phyloP scores from a whole-genome alignment of 495 filamentous ascomycete genomes.

The Penicillium cinerascens region DNA sequence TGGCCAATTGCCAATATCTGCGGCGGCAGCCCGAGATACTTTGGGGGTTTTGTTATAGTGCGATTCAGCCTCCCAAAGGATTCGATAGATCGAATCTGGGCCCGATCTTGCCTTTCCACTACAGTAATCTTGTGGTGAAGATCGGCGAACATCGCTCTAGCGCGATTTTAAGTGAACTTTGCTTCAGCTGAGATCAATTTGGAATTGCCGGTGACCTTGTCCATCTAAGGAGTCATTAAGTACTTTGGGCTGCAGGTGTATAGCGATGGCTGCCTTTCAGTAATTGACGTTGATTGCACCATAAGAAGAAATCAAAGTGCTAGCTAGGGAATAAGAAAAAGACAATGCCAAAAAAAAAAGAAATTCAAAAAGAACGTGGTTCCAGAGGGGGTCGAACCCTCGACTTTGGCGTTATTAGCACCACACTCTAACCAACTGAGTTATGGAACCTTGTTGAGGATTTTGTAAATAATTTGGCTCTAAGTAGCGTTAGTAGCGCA shows the following conservation, averaged over 20 bases:
- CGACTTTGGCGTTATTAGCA: constrained; percentile 25
- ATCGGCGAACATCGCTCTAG: background rate
- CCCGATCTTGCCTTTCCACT: background rate
- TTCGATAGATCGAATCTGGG: background rate
- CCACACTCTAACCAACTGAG: constrained; percentile 25
- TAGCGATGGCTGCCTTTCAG: too few species aligned
- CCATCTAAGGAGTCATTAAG: too few species aligned
- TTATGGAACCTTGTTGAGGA: constrained; percentile 14
- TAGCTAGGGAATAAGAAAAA: background rate
- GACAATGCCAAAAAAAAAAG: background rate
- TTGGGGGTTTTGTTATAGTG: background rate
- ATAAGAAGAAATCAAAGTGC: too few species aligned
- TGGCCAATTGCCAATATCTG: background rate
- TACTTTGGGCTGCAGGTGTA: too few species aligned
- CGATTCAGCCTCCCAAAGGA: background rate
- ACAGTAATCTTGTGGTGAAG: background rate
- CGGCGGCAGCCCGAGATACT: background rate
- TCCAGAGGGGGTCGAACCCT: too few species aligned
- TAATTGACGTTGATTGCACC: too few species aligned
- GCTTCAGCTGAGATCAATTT: background rate
- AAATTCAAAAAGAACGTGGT: constrained; percentile 8
- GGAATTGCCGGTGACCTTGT: background rate
- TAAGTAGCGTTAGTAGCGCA: too few species aligned
- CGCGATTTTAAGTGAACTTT: background rate
- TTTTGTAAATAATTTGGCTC: background rate